Evolutionary conservation across 306 rosid genomes (phyloP).

Genomic region (Vigna reflexopilosa): DNA sequence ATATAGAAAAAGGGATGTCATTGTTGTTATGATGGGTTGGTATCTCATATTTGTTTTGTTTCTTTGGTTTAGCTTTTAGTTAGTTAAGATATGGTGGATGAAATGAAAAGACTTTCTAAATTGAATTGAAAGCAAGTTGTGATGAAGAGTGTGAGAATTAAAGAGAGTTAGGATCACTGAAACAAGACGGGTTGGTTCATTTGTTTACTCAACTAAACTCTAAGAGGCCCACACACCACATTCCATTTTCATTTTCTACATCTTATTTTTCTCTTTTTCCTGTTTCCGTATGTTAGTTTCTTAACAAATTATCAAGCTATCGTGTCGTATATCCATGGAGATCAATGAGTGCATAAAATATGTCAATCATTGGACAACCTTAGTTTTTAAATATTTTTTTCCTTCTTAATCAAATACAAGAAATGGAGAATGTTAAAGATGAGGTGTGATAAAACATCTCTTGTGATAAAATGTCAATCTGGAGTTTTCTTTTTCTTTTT

Average conservation of each 20-base stretch:
- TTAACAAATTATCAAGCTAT: conserved; percentile 30
- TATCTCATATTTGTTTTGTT: conserved; percentile 49
- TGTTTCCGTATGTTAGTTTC: conserved; percentile 36
- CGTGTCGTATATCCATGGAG: conserved; percentile 1
- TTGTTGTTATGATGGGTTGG: conserved; percentile 40
- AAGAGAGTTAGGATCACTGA: too few species aligned
- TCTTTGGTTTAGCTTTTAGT: conserved; percentile 43
- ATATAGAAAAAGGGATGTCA: conserved; percentile 30
- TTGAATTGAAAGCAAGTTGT: conserved; percentile 41
- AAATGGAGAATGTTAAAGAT: conserved; percentile 31
- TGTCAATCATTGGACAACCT: conserved; percentile 34
- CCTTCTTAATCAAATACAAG: conserved; percentile 26
- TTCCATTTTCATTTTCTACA: conserved; percentile 29
- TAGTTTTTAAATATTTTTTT: background rate
- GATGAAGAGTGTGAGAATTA: conserved; percentile 13
- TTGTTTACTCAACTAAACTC: conserved; percentile 12
- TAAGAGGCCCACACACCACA: conserved; percentile 49
- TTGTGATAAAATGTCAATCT: background rate
- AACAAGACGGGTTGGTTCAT: background rate
- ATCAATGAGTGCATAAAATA: conserved; percentile 31
- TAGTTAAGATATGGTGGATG: conserved; percentile 51
- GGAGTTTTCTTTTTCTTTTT: background rate
- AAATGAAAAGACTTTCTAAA: conserved; percentile 43
- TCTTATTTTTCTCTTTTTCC: conserved; percentile 23
- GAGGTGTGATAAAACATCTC: conserved; percentile 12